Conservation (phyloP, 2,329 filamentous ascomycete genomes). For the Fusarium brevicatenulatum region DNA sequence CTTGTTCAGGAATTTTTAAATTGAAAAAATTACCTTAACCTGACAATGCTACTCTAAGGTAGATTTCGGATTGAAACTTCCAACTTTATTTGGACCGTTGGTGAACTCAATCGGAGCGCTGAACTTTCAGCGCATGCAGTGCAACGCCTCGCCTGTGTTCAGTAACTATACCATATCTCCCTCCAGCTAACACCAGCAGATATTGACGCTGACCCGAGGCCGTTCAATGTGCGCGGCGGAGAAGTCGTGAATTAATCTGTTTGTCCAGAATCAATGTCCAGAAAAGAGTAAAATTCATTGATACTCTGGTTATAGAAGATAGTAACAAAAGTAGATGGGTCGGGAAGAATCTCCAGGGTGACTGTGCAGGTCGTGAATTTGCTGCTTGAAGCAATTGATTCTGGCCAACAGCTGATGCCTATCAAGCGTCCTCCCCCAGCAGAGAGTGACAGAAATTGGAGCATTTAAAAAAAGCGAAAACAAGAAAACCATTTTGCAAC, state of each 20-base stretch:
- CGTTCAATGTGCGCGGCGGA: not conserved
- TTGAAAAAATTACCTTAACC: not conserved
- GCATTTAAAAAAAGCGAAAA: not conserved
- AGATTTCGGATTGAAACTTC: not conserved
- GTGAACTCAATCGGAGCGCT: not conserved
- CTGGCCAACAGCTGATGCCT: not conserved
- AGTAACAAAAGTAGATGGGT: not conserved
- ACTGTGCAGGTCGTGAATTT: not conserved
- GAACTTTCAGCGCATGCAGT: not conserved
- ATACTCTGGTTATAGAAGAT: fast-evolving
- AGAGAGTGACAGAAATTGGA: not conserved
- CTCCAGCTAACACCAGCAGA: too few species aligned
- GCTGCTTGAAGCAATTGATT: not conserved
- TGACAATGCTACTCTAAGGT: not conserved
- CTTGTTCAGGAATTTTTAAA: not conserved
- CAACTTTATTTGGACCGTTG: not conserved
- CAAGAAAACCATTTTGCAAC: not conserved
- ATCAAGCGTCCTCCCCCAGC: not conserved
- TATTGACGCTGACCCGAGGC: not conserved
- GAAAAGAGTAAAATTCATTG: not conserved
- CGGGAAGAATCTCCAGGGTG: not conserved
- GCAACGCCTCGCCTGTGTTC: not conserved
- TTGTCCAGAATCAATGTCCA: not conserved
- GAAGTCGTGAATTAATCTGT: not conserved
- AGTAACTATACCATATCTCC: not conserved